These are phyloP conservation scores for Magnusiomyces clavatus DNA, from an alignment of 1,139 yeast genomes.

Conservation along the genomic window DNA sequence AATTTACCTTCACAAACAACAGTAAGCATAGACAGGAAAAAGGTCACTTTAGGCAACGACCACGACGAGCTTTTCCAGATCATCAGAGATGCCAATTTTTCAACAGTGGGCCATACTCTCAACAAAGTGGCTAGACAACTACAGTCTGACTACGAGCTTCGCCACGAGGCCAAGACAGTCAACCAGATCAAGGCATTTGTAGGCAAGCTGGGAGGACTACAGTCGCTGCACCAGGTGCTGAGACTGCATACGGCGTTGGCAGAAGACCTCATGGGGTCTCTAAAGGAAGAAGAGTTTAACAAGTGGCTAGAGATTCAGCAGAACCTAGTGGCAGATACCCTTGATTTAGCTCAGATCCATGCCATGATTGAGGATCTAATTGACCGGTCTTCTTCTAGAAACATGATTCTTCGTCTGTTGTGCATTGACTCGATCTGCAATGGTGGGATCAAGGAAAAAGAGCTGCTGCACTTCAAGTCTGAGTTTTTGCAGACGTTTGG, in stretches of 20 bases:
- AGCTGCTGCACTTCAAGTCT: constrained; percentile 42
- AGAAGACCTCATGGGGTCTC: constrained; percentile 52
- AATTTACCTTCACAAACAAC: constrained; percentile 4
- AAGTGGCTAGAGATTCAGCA: constrained; percentile 64
- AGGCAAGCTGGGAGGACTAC: constrained; percentile 58
- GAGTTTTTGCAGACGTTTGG: constrained; percentile 57
- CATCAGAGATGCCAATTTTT: constrained; percentile 64
- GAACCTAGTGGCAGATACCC: constrained; percentile 49
- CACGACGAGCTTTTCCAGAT: constrained; percentile 39
- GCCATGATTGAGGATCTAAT: constrained; percentile 44
- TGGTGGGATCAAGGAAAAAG: constrained; percentile 58
- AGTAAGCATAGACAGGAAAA: constrained; percentile 21
- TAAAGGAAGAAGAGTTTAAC: constrained; percentile 46
- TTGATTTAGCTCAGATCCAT: constrained; percentile 50
- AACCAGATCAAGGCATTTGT: constrained; percentile 68
- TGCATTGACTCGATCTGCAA: constrained; percentile 51
- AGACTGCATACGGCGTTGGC: constrained; percentile 72
- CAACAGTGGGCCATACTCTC: constrained; percentile 66
- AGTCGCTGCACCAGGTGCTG: constrained; percentile 58
- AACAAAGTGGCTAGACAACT: constrained; percentile 64
- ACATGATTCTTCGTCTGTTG: constrained; percentile 42
- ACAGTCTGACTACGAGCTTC: constrained; percentile 59
- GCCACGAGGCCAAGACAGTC: constrained; percentile 52
- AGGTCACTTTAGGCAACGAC: constrained; percentile 30
- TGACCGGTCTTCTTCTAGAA: constrained; percentile 35